Conservation (phyloP, 306 rosid species). For the Lotus japonicus region DNA sequence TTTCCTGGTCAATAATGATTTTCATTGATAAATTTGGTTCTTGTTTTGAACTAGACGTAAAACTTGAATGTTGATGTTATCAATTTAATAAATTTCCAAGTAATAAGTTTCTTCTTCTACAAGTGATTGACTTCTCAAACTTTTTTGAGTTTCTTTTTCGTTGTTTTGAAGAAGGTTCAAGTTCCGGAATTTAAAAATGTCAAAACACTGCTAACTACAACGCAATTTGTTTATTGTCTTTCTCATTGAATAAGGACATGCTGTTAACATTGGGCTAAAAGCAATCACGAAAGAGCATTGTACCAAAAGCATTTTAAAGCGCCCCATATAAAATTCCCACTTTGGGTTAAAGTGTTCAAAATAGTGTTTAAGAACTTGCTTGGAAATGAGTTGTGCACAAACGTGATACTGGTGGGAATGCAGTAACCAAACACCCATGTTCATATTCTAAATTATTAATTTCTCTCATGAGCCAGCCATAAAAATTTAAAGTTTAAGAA, state of each 20-base stretch:
- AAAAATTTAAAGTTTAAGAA: too few relatives aligned
- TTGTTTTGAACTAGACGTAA: not conserved
- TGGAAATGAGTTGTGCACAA: too few relatives aligned
- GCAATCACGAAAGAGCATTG: not conserved
- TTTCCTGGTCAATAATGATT: not conserved
- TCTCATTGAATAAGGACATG: not conserved
- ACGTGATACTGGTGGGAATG: too few relatives aligned
- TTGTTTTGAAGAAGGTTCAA: not conserved
- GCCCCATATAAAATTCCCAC: too few relatives aligned
- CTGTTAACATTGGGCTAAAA: not conserved
- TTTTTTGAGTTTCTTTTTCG: not conserved
- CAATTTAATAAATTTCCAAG: not conserved
- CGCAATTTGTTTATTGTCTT: not conserved
- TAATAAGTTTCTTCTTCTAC: not conserved
- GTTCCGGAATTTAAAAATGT: not conserved
- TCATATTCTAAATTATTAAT: too few relatives aligned
- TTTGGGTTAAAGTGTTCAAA: too few relatives aligned
- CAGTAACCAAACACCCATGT: too few relatives aligned
- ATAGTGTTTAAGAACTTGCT: too few relatives aligned
- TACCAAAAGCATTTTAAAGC: not conserved
- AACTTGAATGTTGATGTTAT: not conserved
- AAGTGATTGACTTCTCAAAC: not conserved
- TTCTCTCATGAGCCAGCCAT: too few relatives aligned
- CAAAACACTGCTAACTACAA: not conserved
- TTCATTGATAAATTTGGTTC: not conserved